Conservation (phyloP, 208 protist genomes). For the Borovskyia barvae region DNA sequence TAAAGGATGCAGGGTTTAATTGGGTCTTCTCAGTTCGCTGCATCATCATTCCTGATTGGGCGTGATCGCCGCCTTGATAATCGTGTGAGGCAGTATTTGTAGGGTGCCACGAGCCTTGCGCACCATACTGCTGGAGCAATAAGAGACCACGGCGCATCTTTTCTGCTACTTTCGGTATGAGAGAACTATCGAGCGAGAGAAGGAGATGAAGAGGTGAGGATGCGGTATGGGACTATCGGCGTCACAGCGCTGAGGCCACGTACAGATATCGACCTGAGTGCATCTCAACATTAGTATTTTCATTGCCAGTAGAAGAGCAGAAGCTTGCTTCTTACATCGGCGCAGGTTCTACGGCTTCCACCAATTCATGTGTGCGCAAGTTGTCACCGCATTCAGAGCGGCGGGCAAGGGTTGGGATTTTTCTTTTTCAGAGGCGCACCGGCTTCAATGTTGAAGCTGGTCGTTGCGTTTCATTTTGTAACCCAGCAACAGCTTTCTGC, state of each 20-base stretch:
- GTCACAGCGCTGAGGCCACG: neutral
- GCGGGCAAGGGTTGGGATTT: too few relatives aligned
- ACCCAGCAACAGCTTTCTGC: too few relatives aligned
- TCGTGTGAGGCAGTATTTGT: constrained; percentile 17
- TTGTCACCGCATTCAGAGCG: too few relatives aligned
- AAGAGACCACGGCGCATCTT: constrained; percentile 20
- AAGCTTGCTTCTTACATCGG: too few relatives aligned
- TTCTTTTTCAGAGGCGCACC: neutral
- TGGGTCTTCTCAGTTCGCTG: constrained; percentile 25
- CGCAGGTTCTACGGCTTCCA: too few relatives aligned
- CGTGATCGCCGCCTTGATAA: neutral
- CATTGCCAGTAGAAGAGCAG: too few relatives aligned
- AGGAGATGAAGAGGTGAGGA: neutral
- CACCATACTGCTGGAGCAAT: constrained; percentile 20
- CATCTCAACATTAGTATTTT: too few relatives aligned
- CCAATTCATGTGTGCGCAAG: too few relatives aligned
- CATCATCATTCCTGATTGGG: constrained; percentile 32
- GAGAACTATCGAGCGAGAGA: neutral
- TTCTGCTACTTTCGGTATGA: too few relatives aligned
- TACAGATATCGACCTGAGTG: too few relatives aligned
- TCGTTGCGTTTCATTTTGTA: too few relatives aligned
- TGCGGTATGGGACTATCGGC: neutral
- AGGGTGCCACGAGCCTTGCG: constrained; percentile 5
- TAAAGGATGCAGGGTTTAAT: constrained; percentile 60
- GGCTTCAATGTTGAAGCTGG: too few relatives aligned